Base-by-base conservation (phyloP, 2,329 filamentous ascomycete genomes). In the Lojkania enalia region DNA sequence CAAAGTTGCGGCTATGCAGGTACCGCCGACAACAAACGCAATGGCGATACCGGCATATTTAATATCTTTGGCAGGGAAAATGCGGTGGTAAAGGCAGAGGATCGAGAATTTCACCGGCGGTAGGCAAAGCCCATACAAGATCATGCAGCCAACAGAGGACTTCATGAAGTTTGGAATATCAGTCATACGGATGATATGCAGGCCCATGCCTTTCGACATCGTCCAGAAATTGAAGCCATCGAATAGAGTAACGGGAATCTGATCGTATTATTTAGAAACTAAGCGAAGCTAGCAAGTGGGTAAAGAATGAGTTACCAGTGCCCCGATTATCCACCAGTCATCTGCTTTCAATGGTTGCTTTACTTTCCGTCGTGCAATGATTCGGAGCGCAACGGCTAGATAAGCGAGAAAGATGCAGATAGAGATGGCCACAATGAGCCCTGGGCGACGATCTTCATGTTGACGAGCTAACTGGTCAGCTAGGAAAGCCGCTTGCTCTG, bases 181-280 rank as follows among this genome's bases (percentile, higher is more conserved):
- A 4, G 33, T 36, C 9, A 36, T 4, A 16, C 16, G 33, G 7
- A 36, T 20, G 33, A 36, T 36, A 18, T 36, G 16, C 7, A 36
- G 33, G 7, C 33, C 33, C 7, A 36, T 13, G 16, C 33, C 16
- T 15, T 7, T 18, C 5, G 6, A 18, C 9, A 36, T 20, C 14
- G 16, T 15, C 33, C 33, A 36, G 16, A 20, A 36, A 7, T 18
- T 36, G 33, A 36, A 36, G 16, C 6, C 33, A 36, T 36, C 33
- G 13, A 13, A 36, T 18, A 36, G 18, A 4, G 33, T 36, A 7
- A 20, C 33, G 6, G 16, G 33, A 36, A 36, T 36, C 33, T 36
- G 16, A 4, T 11, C n/a, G 7, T 18, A 7, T n/a, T 9, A 18
- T 7, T 36, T 18, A 36, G 33, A 7, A 7, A 7, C 23, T n/a